Evolutionary conservation across 2,329 filamentous ascomycete genomes (phyloP).

Genomic region (Cladophialophora bantiana): DNA sequence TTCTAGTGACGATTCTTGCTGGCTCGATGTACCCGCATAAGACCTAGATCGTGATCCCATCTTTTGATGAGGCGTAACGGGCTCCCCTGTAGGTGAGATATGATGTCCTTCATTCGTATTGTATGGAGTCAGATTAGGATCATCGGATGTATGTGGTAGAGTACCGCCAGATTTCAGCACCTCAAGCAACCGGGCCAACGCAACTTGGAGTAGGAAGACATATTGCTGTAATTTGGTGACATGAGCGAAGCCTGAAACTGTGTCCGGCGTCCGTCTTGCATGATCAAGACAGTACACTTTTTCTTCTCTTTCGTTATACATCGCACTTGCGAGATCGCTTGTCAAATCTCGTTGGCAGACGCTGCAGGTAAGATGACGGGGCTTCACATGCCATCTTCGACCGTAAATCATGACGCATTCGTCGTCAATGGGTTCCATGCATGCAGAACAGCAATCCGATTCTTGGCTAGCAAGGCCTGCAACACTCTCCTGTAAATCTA

Average conservation of each 20-base stretch:
- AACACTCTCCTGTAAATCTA: conserved; percentile 71
- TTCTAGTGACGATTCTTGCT: conserved; percentile 81
- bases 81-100: conserved; percentile 56
- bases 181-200: conserved; percentile 84
- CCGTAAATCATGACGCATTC: conserved; percentile 81
- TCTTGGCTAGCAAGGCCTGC: conserved; percentile 73
- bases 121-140: conserved; percentile 71
- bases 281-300: conserved; percentile 71
- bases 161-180: conserved; percentile 85
- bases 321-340: conserved; percentile 70
- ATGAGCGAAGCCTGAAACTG: conserved; percentile 69
- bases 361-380: conserved; percentile 70
- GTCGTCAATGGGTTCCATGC: conserved; percentile 89
- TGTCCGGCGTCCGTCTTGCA: conserved; percentile 61
- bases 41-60: conserved; percentile 77
- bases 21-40: conserved; percentile 68
- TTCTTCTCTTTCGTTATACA: conserved; percentile 72
- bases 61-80: conserved; percentile 62
- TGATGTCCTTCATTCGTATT: conserved; percentile 71
- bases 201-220: conserved; percentile 88
- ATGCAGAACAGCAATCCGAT: conserved; percentile 83
- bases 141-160: conserved; percentile 77
- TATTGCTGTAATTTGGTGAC: conserved; percentile 92
- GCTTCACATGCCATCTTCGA: conserved; percentile 78
- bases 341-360: conserved; percentile 78